Evolutionary conservation across 1,284 basidiomycete genomes (phyloP).

Genomic region (Leccinum griseonigrum): DNA sequence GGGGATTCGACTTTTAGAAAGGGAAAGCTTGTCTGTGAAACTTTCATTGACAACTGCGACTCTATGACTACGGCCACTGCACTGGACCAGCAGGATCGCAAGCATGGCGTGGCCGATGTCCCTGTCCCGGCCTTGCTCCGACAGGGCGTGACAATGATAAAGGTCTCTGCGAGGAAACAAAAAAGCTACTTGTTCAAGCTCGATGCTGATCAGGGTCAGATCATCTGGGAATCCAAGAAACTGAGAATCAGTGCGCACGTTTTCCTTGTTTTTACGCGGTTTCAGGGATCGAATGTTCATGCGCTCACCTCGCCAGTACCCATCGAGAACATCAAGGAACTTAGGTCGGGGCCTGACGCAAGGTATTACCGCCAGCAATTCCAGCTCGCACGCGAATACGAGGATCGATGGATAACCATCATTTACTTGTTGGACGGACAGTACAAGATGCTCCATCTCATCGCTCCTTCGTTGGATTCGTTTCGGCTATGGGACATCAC

Average conservation of each 20-base stretch:
- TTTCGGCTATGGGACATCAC: slow-evolving; percentile 70
- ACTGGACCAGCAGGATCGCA: slow-evolving; percentile 7
- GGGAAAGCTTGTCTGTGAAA: background rate
- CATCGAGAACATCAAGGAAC: slow-evolving; percentile 89
- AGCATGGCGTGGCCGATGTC: slow-evolving; percentile 34
- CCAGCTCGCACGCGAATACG: slow-evolving; percentile 58
- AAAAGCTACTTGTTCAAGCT: slow-evolving; percentile 75
- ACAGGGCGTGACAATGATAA: slow-evolving; percentile 75
- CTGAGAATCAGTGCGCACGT: slow-evolving; percentile 64
- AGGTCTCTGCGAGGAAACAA: slow-evolving; percentile 84
- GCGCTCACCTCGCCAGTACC: slow-evolving; percentile 53
- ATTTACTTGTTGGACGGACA: slow-evolving; percentile 73
- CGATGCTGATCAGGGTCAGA: slow-evolving; percentile 76
- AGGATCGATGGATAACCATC: slow-evolving; percentile 76
- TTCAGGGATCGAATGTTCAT: background rate
- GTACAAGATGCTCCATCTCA: slow-evolving; percentile 92
- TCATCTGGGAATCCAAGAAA: slow-evolving; percentile 84
- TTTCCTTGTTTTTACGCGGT: background rate
- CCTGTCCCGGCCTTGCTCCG: slow-evolving; percentile 53
- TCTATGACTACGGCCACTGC: slow-evolving; percentile 4
- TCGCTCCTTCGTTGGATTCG: slow-evolving; percentile 71
- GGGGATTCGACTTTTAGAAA: background rate
- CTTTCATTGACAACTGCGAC: background rate
- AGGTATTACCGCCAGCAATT: slow-evolving; percentile 80
- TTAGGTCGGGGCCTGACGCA: slow-evolving; percentile 77